A percentile compares a stretch with the other conserved stretches of the same genome.
phyloP scores from a whole-genome alignment of 2,329 filamentous ascomycete genomes.

The Aspergillus oerlinghausenensis region DNA sequence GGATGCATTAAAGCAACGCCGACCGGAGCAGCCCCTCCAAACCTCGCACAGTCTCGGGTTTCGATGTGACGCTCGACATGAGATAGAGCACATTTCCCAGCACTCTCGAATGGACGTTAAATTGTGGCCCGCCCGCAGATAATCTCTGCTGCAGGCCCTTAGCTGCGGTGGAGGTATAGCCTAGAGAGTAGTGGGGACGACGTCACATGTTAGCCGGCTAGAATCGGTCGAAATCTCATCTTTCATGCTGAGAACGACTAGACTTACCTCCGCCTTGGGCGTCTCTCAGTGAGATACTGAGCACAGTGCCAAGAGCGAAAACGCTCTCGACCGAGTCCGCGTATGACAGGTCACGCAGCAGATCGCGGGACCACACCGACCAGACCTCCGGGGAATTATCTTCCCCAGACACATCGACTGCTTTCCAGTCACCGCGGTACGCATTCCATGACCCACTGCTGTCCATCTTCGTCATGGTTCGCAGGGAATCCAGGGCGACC shows the following conservation, averaged over 20 bases:
- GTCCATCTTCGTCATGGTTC: conserved; percentile 58
- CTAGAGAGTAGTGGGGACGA: conserved; percentile 26
- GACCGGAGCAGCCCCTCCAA: conserved; percentile 39
- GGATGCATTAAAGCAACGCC: conserved; percentile 23
- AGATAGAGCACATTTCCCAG: conserved; percentile 59
- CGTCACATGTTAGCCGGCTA: conserved; percentile 13
- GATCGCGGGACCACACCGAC: conserved; percentile 65
- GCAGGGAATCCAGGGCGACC: conserved; percentile 66
- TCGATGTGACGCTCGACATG: conserved; percentile 54
- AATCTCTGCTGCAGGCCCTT: conserved; percentile 50
- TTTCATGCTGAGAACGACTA: neutral
- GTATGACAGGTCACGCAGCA: conserved; percentile 58
- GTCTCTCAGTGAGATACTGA: conserved; percentile 60
- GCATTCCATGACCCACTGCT: conserved; percentile 52
- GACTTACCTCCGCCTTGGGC: conserved; percentile 42
- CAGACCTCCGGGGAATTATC: conserved; percentile 42
- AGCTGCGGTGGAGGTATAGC: conserved; percentile 55
- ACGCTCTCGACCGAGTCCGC: conserved; percentile 56
- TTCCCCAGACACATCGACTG: neutral
- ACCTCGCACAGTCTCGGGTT: conserved; percentile 35
- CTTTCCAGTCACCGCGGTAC: conserved; percentile 49
- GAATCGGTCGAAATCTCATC: neutral
- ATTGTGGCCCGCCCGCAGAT: conserved; percentile 34
- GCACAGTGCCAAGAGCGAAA: conserved; percentile 69
- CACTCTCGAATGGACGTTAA: conserved; percentile 55